These are phyloP conservation scores for Colletotrichum shisoi DNA, from an alignment of 2,329 filamentous ascomycete genomes.

Conservation along the genomic window DNA sequence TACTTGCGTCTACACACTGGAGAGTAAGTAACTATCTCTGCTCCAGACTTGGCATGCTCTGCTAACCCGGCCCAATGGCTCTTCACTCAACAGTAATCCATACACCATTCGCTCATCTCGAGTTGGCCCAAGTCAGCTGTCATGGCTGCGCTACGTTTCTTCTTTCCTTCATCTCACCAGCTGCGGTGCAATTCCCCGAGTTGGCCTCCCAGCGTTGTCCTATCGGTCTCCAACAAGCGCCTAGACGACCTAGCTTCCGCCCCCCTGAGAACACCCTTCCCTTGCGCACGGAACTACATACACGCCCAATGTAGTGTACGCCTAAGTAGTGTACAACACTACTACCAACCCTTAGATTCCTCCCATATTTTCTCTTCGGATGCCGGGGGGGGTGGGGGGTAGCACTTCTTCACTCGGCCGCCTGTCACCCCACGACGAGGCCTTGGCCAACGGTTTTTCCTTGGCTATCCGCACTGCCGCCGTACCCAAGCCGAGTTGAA, in stretches of 20 bases:
- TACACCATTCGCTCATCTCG: background rate
- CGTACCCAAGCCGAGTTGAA: background rate
- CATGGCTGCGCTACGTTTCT: background rate
- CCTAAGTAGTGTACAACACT: background rate
- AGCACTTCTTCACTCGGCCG: background rate
- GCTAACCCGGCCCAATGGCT: background rate
- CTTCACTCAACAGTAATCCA: background rate
- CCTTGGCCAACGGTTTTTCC: constrained; percentile 12
- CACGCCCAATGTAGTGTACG: background rate
- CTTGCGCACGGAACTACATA: background rate
- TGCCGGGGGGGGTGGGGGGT: constrained; percentile 16
- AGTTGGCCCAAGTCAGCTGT: constrained; percentile 4
- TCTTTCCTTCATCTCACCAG: constrained; percentile 6
- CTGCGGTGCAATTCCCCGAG: background rate
- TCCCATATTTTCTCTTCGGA: constrained; percentile 18
- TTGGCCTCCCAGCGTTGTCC: constrained; percentile 3
- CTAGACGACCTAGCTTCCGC: constrained; percentile 20
- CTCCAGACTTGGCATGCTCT: background rate
- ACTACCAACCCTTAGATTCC: background rate
- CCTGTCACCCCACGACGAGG: background rate
- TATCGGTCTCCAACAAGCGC: constrained; percentile 19
- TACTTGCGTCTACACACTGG: no score
- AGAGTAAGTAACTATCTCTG: constrained; percentile 3
- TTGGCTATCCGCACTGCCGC: constrained; percentile 4
- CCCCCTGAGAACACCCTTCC: background rate